Base-by-base conservation (phyloP, 768 basidiomycete genomes). In the Thelephora aurantiotincta region DNA sequence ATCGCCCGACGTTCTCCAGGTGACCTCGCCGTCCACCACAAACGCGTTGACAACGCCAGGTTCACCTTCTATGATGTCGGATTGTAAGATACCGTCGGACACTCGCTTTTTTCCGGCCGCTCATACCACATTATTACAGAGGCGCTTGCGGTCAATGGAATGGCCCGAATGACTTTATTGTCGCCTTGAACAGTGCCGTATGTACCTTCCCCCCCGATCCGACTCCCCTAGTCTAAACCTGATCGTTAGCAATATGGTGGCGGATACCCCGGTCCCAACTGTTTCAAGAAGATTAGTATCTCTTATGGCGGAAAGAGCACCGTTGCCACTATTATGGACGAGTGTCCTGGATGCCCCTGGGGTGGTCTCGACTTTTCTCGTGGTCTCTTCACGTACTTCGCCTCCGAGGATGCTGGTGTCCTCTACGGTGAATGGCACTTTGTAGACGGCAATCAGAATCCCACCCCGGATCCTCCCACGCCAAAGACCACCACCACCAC, bases 371-470 rank as follows among this genome's bases (percentile, higher is more conserved):
- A 90, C 64, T 66, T 88, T 48, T 78, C 78, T 22, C 56, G 62
- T 12, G 77, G 78, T 46, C 69, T 89, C 43, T 89, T 90, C 63
- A 49, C 62, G 23, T 73, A 65, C 68, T 84, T 89, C 56, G 75
- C 72, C 3, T 7, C 55, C 16, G 54, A 66, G 42, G 56, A 55
- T 35, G 58, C 36, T 1, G 86, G 85, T 37, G 72, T 81, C 5
- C 55, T 88, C 45, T 71, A 71, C 51, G 81, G 78, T 44, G 54
- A 59, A 6, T 89, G 85, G 85, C 68, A 58, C 51, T 80, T 66
- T 65, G 63, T 62, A 49, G 69, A 64, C 47, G 73, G 57, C 44
- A 64, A 58, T 30, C 51, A 54, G 45, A 44, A 50, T 13, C 61
- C 66, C n/a, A 48, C 62, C 5, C 49, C 48, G 35, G 52, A 51